These are phyloP conservation scores for Halteria grandinella DNA, from an alignment of 73 alveolate species.

Conservation along the genomic window DNA sequence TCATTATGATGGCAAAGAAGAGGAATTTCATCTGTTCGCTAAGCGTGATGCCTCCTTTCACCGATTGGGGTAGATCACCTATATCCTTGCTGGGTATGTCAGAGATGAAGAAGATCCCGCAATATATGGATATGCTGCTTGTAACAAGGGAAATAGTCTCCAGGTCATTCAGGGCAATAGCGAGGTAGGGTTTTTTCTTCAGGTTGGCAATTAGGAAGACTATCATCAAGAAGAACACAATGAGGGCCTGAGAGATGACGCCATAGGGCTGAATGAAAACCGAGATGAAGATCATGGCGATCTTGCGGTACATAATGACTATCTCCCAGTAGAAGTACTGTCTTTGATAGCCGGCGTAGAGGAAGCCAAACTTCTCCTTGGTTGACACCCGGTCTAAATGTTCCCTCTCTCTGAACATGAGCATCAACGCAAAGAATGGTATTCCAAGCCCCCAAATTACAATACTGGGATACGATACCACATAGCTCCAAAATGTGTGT, in stretches of 20 bases:
- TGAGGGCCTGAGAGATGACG: slow-evolving; percentile 63
- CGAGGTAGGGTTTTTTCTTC: slow-evolving; percentile 41
- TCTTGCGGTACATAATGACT: slow-evolving; percentile 59
- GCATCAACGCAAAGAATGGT: slow-evolving; percentile 53
- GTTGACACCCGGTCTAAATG: slow-evolving; percentile 10
- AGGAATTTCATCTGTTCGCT: not conserved
- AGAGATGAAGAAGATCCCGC: slow-evolving; percentile 42
- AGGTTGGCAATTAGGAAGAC: slow-evolving; percentile 17
- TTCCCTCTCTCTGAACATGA: slow-evolving; percentile 23
- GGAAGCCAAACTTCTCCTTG: slow-evolving; percentile 67
- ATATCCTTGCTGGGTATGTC: slow-evolving; percentile 10
- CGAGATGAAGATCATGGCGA: slow-evolving; percentile 50
- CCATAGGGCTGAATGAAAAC: slow-evolving; percentile 45
- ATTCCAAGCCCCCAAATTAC: slow-evolving; percentile 78
- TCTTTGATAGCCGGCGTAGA: slow-evolving; percentile 66
- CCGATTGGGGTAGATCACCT: not conserved
- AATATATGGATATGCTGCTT: slow-evolving; percentile 36
- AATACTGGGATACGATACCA: slow-evolving; percentile 62
- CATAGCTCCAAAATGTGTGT: slow-evolving; percentile 37
- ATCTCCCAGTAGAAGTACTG: slow-evolving; percentile 74
- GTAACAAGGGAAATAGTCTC: slow-evolving; percentile 51
- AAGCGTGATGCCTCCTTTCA: slow-evolving; percentile 9
- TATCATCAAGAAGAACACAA: slow-evolving; percentile 52
- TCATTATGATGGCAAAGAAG: slow-evolving; percentile 10
- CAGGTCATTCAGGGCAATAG: slow-evolving; percentile 42